Percentiles rank a stretch among this genome's conserved stretches.
phyloP scores from a whole-genome alignment of 768 basidiomycete genomes.

The Neoboletus subvelutipes region DNA sequence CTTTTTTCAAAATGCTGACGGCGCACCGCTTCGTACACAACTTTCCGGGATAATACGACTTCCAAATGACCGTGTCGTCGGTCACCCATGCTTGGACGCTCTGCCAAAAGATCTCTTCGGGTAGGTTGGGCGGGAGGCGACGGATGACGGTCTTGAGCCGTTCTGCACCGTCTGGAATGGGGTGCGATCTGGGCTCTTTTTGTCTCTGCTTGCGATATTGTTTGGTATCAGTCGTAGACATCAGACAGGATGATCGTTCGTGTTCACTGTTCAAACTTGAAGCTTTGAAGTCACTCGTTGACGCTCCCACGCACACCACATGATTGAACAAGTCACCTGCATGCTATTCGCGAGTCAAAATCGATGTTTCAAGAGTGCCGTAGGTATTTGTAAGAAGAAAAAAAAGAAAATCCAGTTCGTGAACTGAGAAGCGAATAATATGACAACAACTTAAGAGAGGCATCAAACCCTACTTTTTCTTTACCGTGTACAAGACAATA shows the following conservation, averaged over 20 bases:
- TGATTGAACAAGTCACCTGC: not conserved
- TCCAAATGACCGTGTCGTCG: conserved; percentile 70
- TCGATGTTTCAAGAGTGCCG: too few species aligned
- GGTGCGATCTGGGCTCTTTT: conserved; percentile 35
- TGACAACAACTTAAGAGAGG: conserved; percentile 16
- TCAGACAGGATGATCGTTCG: not conserved
- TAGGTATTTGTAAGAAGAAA: not conserved
- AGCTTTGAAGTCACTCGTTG: not conserved
- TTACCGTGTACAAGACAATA: conserved; percentile 6
- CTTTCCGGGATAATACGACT: conserved; percentile 65
- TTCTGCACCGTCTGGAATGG: conserved; percentile 39
- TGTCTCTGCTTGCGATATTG: conserved; percentile 25
- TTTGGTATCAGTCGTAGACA: conserved; percentile 23
- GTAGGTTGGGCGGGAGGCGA: conserved; percentile 86
- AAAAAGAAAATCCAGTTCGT: conserved; percentile 3
- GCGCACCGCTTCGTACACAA: conserved; percentile 58
- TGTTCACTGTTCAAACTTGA: too few species aligned
- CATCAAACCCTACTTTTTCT: conserved; percentile 1
- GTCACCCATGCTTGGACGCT: conserved; percentile 84
- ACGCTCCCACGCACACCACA: conserved; percentile 11
- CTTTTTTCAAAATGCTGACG: not conserved
- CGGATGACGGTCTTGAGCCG: conserved; percentile 87
- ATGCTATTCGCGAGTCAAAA: not conserved
- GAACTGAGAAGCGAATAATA: conserved; percentile 16
- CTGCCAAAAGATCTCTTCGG: conserved; percentile 92